phyloP scores from a whole-genome alignment of 768 basidiomycete genomes.

The Tricholoma terreum region DNA sequence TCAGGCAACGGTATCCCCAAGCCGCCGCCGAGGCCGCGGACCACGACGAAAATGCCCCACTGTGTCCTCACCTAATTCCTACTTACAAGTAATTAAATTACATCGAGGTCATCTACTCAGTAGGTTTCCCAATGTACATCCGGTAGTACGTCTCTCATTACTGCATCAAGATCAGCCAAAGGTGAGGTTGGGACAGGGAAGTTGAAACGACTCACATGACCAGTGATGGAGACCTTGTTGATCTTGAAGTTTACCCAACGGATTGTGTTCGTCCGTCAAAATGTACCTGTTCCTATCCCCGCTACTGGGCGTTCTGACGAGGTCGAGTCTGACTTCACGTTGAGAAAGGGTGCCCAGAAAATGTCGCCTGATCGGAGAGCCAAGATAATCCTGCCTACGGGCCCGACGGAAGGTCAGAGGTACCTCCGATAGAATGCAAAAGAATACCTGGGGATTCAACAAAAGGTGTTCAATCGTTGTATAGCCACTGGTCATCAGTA shows the following conservation, averaged over 20 bases:
- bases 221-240: constrained; percentile 70
- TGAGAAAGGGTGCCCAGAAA: constrained; percentile 49
- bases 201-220: constrained; percentile 48
- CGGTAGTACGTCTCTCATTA: constrained; percentile 78
- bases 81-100: neutral
- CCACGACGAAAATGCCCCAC: neutral
- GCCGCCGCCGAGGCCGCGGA: no score
- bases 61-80: no score
- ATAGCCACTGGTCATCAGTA: neutral
- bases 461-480: neutral
- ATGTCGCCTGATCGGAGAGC: constrained; percentile 62
- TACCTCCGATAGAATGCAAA: constrained; percentile 62
- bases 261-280: constrained; percentile 61
- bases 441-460: constrained; percentile 58
- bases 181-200: neutral
- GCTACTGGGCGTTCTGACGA: constrained; percentile 33
- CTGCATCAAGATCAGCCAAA: constrained; percentile 29
- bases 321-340: constrained; percentile 52
- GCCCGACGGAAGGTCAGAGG: constrained; percentile 60
- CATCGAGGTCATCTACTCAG: constrained; percentile 28
- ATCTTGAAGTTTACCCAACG: constrained; percentile 63
- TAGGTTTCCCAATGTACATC: constrained; percentile 78
- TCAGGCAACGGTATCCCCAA: no score
- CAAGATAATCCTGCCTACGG: constrained; percentile 56
- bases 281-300: constrained; percentile 46